phyloP scores from a whole-genome alignment of 345 rosid species.

The Nasturtium officinale region DNA sequence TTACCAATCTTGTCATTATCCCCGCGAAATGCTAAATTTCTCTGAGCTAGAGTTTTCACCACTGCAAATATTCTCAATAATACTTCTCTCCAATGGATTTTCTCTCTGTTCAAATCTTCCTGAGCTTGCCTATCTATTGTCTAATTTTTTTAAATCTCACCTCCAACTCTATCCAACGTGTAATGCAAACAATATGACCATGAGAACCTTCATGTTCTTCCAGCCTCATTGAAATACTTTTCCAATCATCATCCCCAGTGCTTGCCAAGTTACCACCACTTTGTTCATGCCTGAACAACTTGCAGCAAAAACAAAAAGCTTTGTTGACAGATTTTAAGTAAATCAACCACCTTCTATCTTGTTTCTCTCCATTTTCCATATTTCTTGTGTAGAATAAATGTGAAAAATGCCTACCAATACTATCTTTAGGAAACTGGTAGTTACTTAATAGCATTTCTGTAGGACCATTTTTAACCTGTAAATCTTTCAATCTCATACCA shows the following conservation, averaged over 20 bases:
- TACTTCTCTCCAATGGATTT: too few relatives aligned
- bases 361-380: background rate
- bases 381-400: background rate
- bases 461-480: background rate
- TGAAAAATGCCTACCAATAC: background rate
- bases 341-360: background rate
- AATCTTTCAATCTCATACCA: background rate
- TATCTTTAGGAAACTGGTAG: background rate
- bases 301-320: constrained; percentile 7
- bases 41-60: too few relatives aligned
- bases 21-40: too few relatives aligned
- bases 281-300: background rate
- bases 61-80: too few relatives aligned
- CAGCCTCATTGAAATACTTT: background rate
- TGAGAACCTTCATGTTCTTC: too few relatives aligned
- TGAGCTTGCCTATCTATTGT: too few relatives aligned
- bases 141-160: too few relatives aligned
- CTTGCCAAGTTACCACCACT: background rate
- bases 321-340: constrained; percentile 13
- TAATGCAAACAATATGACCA: too few relatives aligned
- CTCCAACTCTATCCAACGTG: too few relatives aligned
- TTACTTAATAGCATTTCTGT: background rate
- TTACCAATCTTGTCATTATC: too few relatives aligned
- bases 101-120: too few relatives aligned
- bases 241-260: background rate